A percentile compares a stretch with the other conserved stretches of the same genome.
Evolutionary conservation across 768 basidiomycete genomes (phyloP).

Genomic region (Cystofilobasidium ferigula): DNA sequence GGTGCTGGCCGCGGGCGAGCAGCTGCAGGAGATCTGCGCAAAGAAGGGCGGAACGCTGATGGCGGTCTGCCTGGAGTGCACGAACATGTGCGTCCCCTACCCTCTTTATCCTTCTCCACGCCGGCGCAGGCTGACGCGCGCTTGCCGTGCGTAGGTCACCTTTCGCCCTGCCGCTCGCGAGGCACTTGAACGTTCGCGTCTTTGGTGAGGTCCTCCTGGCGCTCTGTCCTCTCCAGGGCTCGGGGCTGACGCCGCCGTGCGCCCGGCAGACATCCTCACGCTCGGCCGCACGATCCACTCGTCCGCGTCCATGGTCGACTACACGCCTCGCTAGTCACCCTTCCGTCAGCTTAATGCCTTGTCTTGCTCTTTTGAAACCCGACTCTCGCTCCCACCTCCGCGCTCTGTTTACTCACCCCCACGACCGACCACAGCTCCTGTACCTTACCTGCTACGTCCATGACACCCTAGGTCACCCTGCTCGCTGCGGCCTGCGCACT

Average conservation of each 20-base stretch:
- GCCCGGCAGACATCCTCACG: slow-evolving; percentile 5
- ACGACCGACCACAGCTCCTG: too few relatives aligned
- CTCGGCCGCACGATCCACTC: slow-evolving; percentile 4
- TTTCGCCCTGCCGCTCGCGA: slow-evolving; percentile 1
- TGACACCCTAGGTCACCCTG: too few relatives aligned
- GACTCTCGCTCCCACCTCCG: not conserved
- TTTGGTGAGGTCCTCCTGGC: not conserved
- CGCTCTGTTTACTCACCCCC: too few relatives aligned
- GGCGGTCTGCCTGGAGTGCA: slow-evolving; percentile 31
- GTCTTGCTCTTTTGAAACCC: too few relatives aligned
- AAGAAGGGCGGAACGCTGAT: slow-evolving; percentile 26
- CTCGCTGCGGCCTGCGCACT: too few relatives aligned
- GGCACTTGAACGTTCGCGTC: slow-evolving; percentile 4
- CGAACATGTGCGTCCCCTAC: slow-evolving; percentile 26
- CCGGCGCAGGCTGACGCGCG: not conserved
- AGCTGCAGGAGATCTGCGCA: slow-evolving; percentile 4
- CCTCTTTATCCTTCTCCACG: not conserved
- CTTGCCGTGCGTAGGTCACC: not conserved
- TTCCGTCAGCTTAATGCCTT: too few relatives aligned
- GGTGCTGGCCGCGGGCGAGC: slow-evolving; percentile 27
- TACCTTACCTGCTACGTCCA: too few relatives aligned
- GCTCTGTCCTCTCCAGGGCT: not conserved
- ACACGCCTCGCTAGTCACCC: slow-evolving; percentile 25
- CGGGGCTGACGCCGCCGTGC: not conserved
- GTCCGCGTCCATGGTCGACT: slow-evolving; percentile 1